Evolutionary conservation across 2,329 filamentous ascomycete species (phyloP).

Genomic region (Xylariales sp.): DNA sequence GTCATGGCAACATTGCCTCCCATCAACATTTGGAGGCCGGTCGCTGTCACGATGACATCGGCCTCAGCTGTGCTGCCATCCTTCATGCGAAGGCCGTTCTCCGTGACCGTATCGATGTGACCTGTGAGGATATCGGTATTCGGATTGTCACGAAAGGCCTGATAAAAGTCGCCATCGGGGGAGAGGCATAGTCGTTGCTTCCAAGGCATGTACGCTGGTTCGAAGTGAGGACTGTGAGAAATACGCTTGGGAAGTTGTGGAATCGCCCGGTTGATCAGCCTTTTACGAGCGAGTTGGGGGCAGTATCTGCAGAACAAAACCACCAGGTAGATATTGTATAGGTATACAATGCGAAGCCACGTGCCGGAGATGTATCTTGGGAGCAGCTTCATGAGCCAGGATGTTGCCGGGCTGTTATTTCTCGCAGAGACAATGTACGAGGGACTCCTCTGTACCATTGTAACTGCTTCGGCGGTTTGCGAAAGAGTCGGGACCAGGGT

Average conservation of each 20-base stretch:
- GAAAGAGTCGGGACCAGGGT: slow-evolving; percentile 79
- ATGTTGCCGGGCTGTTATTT: slow-evolving; percentile 64
- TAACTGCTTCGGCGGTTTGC: slow-evolving; percentile 72
- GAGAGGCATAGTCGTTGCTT: slow-evolving; percentile 75
- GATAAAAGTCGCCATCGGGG: slow-evolving; percentile 60
- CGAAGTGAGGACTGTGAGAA: slow-evolving; percentile 65
- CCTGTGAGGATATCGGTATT: slow-evolving; percentile 56
- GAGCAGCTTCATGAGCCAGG: slow-evolving; percentile 27
- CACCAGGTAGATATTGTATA: slow-evolving; percentile 14
- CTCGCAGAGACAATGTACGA: slow-evolving; percentile 64
- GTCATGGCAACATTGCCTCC: slow-evolving; percentile 63
- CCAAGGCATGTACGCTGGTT: slow-evolving; percentile 68
- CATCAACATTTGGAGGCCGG: slow-evolving; percentile 68
- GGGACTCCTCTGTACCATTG: slow-evolving; percentile 85
- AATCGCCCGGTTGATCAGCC: slow-evolving; percentile 57
- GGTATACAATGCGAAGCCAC: slow-evolving; percentile 28
- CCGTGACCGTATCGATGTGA: slow-evolving; percentile 58
- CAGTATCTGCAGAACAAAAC: slow-evolving; percentile 59
- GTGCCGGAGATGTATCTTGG: slow-evolving; percentile 18
- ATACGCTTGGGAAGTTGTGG: slow-evolving; percentile 61
- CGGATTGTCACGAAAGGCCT: slow-evolving; percentile 52
- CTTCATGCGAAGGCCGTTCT: slow-evolving; percentile 56
- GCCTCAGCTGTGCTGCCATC: slow-evolving; percentile 60
- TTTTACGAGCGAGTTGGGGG: slow-evolving; percentile 57
- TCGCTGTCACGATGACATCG: slow-evolving; percentile 74